These are phyloP conservation scores for Hyaloscypha finlandica DNA, from an alignment of 495 filamentous ascomycete species.

Conservation along the genomic window DNA sequence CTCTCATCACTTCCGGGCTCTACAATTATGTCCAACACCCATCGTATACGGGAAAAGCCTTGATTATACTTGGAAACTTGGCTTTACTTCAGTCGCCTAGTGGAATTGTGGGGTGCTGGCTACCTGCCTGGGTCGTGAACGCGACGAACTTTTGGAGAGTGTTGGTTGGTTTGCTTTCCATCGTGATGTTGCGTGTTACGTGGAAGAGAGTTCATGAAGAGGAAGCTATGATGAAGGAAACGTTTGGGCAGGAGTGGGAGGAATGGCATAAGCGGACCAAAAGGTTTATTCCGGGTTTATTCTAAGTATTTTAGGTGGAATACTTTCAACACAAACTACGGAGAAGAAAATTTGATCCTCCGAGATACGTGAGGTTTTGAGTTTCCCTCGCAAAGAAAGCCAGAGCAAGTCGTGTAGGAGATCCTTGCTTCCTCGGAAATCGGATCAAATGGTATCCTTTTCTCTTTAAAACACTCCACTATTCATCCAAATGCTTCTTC, in stretches of 20 bases:
- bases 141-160: conserved; percentile 11
- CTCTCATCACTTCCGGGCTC: conserved; percentile 44
- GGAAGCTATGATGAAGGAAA: conserved; percentile 25
- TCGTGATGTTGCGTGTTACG: background rate
- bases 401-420: too few species aligned
- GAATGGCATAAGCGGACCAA: conserved; percentile 21
- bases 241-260: conserved; percentile 29
- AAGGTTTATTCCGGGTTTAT: conserved; percentile 28
- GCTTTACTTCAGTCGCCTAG: conserved; percentile 9
- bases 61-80: conserved; percentile 12
- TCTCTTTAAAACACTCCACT: too few species aligned
- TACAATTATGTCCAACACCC: conserved; percentile 52
- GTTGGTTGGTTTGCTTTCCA: background rate
- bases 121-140: conserved; percentile 2
- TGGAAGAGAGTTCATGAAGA: conserved; percentile 20
- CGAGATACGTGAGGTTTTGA: too few species aligned
- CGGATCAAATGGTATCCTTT: too few species aligned
- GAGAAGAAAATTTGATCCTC: too few species aligned
- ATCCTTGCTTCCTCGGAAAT: too few species aligned
- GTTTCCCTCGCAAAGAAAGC: too few species aligned
- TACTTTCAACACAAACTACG: too few species aligned
- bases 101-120: conserved; percentile 22
- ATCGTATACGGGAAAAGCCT: conserved; percentile 43
- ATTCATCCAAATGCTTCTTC: too few species aligned
- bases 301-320: conserved; percentile 19